Evolutionary conservation across 192 early-diverging fungal genomes (phyloP), one percentile per base, ranked within the genome.

Genomic region (Diversispora eburnea): DNA sequence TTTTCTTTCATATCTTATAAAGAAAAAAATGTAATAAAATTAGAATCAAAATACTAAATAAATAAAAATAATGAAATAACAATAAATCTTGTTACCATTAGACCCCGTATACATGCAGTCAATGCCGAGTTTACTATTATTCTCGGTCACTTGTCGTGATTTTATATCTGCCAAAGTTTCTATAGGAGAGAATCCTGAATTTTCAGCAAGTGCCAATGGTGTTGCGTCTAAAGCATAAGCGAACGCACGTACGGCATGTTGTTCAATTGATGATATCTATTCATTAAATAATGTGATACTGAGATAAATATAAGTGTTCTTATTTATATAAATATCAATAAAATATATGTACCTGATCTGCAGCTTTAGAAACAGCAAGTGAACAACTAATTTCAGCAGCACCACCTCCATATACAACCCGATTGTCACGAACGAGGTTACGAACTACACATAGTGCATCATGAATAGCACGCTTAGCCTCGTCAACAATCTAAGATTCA

Each of bases 211-310:
- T 8, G 93, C 87, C 72, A 97, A 84, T 15, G 97, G 95, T 46
- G 94, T 91, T 13, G 94, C 93, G 76, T 99, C 98, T 45, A 99
- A 87, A 12, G 98, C 98, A 78, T 90, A 84, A 8, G 97, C 92
- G 82, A 98, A 99, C n/a, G 91, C 92, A 76, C 98, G 90, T 92
- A 98, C 97, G n/a, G 98, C 98, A 75, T 99, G 99, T 84, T 99
- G 98, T 85, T 99, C 97, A 68, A 98, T 93, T 12, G 88, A 81
- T 20, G 93, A 94, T 52, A 93, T 89, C 76, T 87, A 72, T 22
- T 54, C 12, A 48, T 48, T 58, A 59, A 48, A 20, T 70, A 19
- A 42, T 10, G 51, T 54, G n/a, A 17, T 54, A 13, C 12, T 54
- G 12, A 17, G 51, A 54, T 17, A 54, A 13, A 13, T n/a, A 17